phyloP scores from a whole-genome alignment of 352 stramenopile genomes.

The Globisporangium megalacanthum region DNA sequence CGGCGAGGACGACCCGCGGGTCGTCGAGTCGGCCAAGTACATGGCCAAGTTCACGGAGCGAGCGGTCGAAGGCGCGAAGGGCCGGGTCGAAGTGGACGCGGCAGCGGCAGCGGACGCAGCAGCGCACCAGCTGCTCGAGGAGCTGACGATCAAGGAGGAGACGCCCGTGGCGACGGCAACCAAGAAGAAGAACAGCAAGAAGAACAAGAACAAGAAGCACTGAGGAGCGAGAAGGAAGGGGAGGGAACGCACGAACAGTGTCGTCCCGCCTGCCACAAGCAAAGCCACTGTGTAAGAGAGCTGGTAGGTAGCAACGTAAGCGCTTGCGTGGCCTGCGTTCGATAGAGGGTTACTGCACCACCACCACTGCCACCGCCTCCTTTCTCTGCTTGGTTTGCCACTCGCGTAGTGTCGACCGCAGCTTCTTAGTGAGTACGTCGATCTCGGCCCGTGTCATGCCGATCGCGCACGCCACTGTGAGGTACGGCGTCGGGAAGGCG shows the following conservation, averaged over 20 bases:
- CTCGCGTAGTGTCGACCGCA: constrained; percentile 91
- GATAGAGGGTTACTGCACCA: no score
- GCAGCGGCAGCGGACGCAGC: constrained; percentile 71
- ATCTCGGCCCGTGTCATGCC: constrained; percentile 91
- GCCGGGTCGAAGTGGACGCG: constrained; percentile 68
- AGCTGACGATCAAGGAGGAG: constrained; percentile 68
- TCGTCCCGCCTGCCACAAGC: no score
- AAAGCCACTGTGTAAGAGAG: no score
- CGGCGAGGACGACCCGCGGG: constrained; percentile 72
- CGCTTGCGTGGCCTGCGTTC: no score
- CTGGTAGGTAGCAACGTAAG: no score
- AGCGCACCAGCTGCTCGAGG: constrained; percentile 65
- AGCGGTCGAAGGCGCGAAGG: constrained; percentile 83
- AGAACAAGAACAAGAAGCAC: constrained; percentile 44
- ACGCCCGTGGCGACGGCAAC: constrained; percentile 22
- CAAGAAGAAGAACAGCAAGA: constrained; percentile 50
- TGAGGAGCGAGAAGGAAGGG: no score
- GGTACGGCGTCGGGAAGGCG: constrained; percentile 88
- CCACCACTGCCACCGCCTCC: neutral
- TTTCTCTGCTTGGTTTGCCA: constrained; percentile 50
- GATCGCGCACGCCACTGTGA: constrained; percentile 96
- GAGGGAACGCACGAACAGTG: no score
- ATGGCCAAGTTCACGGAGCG: constrained; percentile 86
- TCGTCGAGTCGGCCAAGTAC: constrained; percentile 78
- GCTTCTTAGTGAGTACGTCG: constrained; percentile 86